These are phyloP conservation scores for Sporisorium exsertum DNA, from an alignment of 1,284 basidiomycete genomes.

Conservation along the genomic window DNA sequence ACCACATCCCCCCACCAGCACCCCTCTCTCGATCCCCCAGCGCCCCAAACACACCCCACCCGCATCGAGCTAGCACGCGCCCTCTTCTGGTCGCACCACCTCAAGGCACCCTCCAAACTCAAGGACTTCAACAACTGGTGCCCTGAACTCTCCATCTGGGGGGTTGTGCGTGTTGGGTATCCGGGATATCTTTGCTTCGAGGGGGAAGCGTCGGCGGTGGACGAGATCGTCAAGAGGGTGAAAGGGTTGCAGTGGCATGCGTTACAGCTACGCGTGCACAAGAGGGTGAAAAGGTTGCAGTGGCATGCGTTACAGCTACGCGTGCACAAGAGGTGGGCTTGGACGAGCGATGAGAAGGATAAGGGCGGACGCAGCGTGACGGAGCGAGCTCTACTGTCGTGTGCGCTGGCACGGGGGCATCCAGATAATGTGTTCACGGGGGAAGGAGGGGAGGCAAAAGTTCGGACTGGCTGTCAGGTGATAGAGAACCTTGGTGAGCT, in stretches of 20 bases:
- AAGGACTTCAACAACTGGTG: constrained; percentile 55
- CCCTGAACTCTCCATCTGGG: constrained; percentile 50
- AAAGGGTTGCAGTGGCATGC: constrained; percentile 59
- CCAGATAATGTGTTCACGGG: constrained; percentile 13
- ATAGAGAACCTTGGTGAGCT: constrained; percentile 43
- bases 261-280: constrained; percentile 30
- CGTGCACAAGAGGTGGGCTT: constrained; percentile 29
- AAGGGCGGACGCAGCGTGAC: not conserved
- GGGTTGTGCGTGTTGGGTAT: constrained; percentile 51
- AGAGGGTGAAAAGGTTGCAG: constrained; percentile 50
- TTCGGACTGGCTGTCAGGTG: constrained; percentile 45
- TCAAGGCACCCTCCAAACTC: constrained; percentile 55
- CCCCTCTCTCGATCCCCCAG: not conserved
- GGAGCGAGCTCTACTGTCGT: constrained; percentile 34
- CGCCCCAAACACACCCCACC: not conserved
- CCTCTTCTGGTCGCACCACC: constrained; percentile 51
- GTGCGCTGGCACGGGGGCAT: constrained; percentile 20
- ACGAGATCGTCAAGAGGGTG: constrained; percentile 50
- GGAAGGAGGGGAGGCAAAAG: constrained; percentile 9
- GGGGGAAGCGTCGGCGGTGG: constrained; percentile 40
- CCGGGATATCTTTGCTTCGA: constrained; percentile 60
- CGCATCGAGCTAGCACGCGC: constrained; percentile 29
- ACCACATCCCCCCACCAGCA: not conserved
- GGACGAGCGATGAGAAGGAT: not conserved
- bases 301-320: constrained; percentile 55